phyloP scores from a whole-genome alignment of 2,329 filamentous ascomycete species.

The Zymoseptoria crescenta region DNA sequence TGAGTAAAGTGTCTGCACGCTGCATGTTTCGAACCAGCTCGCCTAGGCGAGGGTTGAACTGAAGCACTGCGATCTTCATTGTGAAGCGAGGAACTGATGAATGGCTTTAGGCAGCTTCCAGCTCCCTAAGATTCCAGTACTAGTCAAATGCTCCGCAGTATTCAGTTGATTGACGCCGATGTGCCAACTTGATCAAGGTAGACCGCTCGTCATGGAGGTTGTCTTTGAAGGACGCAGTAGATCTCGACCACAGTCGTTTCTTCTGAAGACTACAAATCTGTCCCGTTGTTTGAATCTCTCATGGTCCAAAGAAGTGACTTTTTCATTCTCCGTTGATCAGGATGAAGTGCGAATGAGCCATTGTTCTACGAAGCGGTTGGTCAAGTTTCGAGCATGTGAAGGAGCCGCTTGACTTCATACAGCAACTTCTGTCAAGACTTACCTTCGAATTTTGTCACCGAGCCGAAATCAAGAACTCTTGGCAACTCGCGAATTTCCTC shows the following conservation, averaged over 20 bases:
- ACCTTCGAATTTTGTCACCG: background rate
- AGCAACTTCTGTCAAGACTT: background rate
- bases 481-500: background rate
- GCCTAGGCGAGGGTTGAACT: slow-evolving; percentile 65
- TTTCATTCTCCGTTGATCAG: background rate
- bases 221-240: no score
- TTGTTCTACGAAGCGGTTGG: background rate
- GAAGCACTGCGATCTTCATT: slow-evolving; percentile 62
- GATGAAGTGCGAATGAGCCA: background rate
- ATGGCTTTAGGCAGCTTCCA: background rate
- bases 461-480: background rate
- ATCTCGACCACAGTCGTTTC: no score
- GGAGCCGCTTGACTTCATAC: background rate
- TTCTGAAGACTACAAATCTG: no score
- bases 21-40: slow-evolving; percentile 63
- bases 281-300: no score
- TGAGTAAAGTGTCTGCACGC: slow-evolving; percentile 58
- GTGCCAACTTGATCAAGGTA: no score
- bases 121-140: background rate
- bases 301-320: background rate
- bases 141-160: background rate
- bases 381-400: background rate
- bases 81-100: background rate
- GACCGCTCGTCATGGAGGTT: no score
- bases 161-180: no score